A percentile compares a stretch with the other conserved stretches of the same genome.
Evolutionary conservation across 805 yeast species (phyloP).

Genomic region (Ogataea wickerhamii): DNA sequence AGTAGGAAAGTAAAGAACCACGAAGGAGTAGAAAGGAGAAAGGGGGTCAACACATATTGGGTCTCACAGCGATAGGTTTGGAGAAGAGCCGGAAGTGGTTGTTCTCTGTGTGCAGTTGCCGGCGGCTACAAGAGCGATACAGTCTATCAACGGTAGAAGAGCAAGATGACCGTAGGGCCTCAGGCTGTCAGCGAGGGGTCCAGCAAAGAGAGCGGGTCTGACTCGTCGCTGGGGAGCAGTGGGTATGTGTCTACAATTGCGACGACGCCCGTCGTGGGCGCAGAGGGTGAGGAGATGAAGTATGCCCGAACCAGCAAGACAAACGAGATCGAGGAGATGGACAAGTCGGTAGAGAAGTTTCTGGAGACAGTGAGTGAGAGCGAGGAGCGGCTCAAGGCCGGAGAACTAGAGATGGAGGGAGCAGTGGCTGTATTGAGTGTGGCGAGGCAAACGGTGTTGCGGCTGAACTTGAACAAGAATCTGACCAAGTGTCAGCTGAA

Average conservation of each 20-base stretch:
- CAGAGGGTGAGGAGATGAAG: neutral
- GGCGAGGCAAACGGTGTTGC: constrained; percentile 23
- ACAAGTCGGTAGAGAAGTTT: constrained; percentile 13
- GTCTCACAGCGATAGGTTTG: too few relatives aligned
- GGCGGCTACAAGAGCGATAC: too few relatives aligned
- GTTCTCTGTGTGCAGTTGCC: too few relatives aligned
- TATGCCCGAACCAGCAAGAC: constrained; percentile 2
- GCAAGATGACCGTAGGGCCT: neutral
- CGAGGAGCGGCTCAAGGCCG: constrained; percentile 4
- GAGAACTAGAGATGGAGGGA: neutral
- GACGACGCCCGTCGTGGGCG: constrained; percentile 11
- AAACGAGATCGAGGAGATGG: constrained; percentile 22
- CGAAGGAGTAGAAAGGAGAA: neutral
- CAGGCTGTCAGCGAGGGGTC: constrained; percentile 1
- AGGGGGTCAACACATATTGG: neutral
- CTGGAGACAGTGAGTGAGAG: constrained; percentile 9
- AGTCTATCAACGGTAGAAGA: too few relatives aligned
- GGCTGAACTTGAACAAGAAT: constrained; percentile 32
- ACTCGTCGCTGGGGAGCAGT: constrained; percentile 5
- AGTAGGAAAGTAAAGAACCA: neutral
- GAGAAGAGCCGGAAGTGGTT: too few relatives aligned
- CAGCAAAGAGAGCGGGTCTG: constrained; percentile 1
- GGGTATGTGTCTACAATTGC: constrained; percentile 7
- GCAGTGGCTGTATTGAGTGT: constrained; percentile 9
- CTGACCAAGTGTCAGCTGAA: constrained; percentile 28